Evolutionary conservation across 257 asterid species (phyloP).

Genomic region (Solanum rostratum): DNA sequence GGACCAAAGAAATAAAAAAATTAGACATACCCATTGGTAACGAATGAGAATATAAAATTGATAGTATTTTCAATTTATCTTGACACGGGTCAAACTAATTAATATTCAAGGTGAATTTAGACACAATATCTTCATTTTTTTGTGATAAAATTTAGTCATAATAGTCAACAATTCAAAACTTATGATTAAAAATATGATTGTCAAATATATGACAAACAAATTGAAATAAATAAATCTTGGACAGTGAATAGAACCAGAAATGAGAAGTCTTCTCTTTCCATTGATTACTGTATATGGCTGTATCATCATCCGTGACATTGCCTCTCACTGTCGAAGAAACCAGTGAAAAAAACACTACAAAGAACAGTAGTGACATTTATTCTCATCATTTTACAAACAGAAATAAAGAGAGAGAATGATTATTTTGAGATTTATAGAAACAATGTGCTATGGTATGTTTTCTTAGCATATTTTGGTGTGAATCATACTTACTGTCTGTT

Average conservation of each 20-base stretch:
- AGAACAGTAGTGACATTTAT: background rate
- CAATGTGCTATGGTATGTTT: background rate
- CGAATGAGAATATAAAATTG: background rate
- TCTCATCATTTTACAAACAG: background rate
- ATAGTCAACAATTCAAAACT: background rate
- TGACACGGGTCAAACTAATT: no score
- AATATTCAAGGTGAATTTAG: background rate
- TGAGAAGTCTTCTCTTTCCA: conserved; percentile 39
- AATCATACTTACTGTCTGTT: no score
- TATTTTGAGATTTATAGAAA: background rate
- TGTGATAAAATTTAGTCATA: background rate
- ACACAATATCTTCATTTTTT: background rate
- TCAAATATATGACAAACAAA: no score
- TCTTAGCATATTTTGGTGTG: no score
- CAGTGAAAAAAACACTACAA: background rate
- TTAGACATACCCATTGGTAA: background rate
- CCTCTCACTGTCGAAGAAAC: conserved; percentile 9
- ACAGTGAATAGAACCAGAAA: conserved; percentile 58
- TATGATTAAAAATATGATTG: no score
- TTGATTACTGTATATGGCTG: conserved; percentile 46
- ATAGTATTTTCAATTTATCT: no score
- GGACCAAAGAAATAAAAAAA: background rate
- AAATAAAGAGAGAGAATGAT: background rate
- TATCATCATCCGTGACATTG: conserved; percentile 47
- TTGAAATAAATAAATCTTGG: conserved; percentile 28